A percentile compares a stretch with the other conserved stretches of the same genome.
Evolutionary conservation across 2,329 filamentous ascomycete species (phyloP).

Genomic region (Cladophialophora bantiana): DNA sequence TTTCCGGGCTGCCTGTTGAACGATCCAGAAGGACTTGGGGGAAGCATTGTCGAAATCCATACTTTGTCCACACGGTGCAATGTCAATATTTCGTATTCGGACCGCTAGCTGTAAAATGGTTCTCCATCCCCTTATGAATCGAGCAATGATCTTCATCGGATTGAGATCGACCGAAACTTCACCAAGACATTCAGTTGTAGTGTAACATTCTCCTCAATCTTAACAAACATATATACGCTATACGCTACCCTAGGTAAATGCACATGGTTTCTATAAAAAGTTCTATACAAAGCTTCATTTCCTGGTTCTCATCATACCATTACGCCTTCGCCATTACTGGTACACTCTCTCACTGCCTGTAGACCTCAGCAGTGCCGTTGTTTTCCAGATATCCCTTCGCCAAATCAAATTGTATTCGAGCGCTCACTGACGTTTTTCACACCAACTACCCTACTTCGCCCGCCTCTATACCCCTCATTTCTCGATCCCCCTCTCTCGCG

Average conservation of each 20-base stretch:
- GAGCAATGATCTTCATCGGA: constrained; percentile 3
- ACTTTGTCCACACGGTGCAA: background rate
- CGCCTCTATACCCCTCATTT: background rate
- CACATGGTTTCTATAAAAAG: background rate
- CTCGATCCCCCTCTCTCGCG: background rate
- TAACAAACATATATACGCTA: background rate
- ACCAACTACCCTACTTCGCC: background rate
- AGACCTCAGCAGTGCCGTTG: background rate
- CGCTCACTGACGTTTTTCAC: background rate
- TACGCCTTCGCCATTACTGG: background rate
- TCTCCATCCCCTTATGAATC: background rate
- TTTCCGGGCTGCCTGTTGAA: background rate
- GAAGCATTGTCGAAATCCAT: constrained; percentile 10
- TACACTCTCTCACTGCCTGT: background rate
- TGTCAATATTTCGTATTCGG: constrained; percentile 4
- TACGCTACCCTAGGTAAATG: background rate
- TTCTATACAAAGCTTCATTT: background rate
- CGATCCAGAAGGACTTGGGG: background rate
- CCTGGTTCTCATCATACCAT: background rate
- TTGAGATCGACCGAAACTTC: background rate
- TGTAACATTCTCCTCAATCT: constrained; percentile 16
- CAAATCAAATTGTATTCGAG: background rate
- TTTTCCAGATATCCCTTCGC: background rate
- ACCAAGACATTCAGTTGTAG: background rate
- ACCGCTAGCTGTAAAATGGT: constrained; percentile 5